Evolutionary conservation across 1,139 yeast species (phyloP).

Genomic region (Lodderomyces beijingensis): DNA sequence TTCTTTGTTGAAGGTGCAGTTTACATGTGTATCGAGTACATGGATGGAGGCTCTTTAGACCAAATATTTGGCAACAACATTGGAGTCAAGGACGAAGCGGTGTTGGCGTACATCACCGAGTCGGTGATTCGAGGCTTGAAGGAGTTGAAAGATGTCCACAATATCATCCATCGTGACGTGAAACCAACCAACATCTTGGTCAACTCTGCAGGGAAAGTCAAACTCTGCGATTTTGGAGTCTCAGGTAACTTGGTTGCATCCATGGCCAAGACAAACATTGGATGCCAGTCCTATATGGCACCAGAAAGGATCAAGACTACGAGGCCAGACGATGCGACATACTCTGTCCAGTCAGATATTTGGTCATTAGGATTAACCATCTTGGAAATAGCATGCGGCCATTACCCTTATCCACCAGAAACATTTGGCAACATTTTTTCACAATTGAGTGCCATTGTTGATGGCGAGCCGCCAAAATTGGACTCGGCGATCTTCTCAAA

Average conservation of each 20-base stretch:
- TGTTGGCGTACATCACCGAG: slow-evolving; percentile 73
- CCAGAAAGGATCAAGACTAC: slow-evolving; percentile 83
- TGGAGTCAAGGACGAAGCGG: slow-evolving; percentile 76
- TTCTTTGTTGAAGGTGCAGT: slow-evolving; percentile 97
- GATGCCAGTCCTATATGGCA: slow-evolving; percentile 98
- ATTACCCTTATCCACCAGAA: slow-evolving; percentile 94
- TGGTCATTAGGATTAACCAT: slow-evolving; percentile 94
- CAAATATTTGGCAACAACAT: slow-evolving; percentile 66
- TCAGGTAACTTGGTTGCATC: slow-evolving; percentile 94
- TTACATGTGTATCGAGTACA: slow-evolving; percentile 96
- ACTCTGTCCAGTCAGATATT: slow-evolving; percentile 91
- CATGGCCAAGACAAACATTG: slow-evolving; percentile 91
- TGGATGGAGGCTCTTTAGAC: slow-evolving; percentile 97
- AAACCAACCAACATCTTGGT: slow-evolving; percentile 94
- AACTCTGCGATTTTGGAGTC: slow-evolving; percentile 95
- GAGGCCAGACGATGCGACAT: slow-evolving; percentile 65
- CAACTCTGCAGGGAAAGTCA: slow-evolving; percentile 76
- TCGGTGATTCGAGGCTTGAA: slow-evolving; percentile 79
- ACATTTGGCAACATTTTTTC: slow-evolving; percentile 86
- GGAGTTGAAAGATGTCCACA: slow-evolving; percentile 79
- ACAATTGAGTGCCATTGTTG: slow-evolving; percentile 92
- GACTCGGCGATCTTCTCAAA: slow-evolving; percentile 50
- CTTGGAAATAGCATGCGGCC: slow-evolving; percentile 84
- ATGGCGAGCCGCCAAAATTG: slow-evolving; percentile 87
- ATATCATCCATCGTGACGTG: slow-evolving; percentile 94